Percentiles rank a stretch among this genome's conserved stretches.
Evolutionary conservation across 371 early-diverging fungal genomes (phyloP).

Genomic region (Circinella minor): DNA sequence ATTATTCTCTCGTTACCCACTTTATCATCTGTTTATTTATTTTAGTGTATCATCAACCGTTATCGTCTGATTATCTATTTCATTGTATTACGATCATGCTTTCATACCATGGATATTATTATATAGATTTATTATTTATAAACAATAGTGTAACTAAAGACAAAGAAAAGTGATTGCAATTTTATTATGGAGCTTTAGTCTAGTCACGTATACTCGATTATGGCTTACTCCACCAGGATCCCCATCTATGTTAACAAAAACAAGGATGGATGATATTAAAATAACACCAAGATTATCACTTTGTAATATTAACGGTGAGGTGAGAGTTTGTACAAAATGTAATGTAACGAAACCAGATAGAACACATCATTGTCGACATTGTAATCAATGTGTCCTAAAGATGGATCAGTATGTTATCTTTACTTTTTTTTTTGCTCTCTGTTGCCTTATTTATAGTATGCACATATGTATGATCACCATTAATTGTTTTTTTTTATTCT

Average conservation of each 20-base stretch:
- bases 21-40: too few species aligned
- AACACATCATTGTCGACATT: slow-evolving; percentile 14
- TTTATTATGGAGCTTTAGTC: not conserved
- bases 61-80: too few species aligned
- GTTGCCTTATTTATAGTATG: too few species aligned
- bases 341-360: slow-evolving; percentile 1
- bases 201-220: not conserved
- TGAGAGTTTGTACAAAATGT: slow-evolving; percentile 1
- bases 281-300: not conserved
- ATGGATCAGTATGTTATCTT: slow-evolving; percentile 11
- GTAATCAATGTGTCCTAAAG: slow-evolving; percentile 9
- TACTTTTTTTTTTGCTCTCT: not conserved
- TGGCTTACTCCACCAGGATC: not conserved
- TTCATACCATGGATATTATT: too few species aligned
- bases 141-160: not conserved
- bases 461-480: not conserved
- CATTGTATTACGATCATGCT: too few species aligned
- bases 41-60: too few species aligned
- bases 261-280: not conserved
- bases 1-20: too few species aligned
- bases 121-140: too few species aligned
- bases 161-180: not conserved
- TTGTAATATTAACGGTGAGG: slow-evolving; percentile 1
- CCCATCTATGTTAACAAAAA: not conserved
- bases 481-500: not conserved